phyloP scores from a whole-genome alignment of 257 asterid species.

The Solanum sejunctum region DNA sequence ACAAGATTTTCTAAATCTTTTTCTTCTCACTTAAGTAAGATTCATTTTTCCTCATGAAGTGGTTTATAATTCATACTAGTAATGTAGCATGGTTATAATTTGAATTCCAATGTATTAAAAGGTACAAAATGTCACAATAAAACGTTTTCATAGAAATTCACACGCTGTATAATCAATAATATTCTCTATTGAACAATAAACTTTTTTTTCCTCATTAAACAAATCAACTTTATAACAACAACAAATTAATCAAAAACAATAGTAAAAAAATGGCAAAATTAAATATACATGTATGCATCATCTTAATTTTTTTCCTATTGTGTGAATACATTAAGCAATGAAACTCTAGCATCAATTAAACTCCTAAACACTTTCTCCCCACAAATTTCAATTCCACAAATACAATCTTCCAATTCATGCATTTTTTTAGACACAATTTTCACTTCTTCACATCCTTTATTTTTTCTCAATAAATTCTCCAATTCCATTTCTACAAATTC shows the following conservation, averaged over 20 bases:
- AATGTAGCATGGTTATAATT: not conserved
- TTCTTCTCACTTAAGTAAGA: not conserved
- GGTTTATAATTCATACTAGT: not conserved
- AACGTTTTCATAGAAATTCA: no score
- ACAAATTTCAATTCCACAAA: constrained; percentile 45
- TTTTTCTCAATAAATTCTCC: constrained; percentile 40
- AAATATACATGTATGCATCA: not conserved
- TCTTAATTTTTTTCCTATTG: constrained; percentile 7
- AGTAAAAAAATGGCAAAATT: not conserved
- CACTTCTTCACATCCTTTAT: constrained; percentile 33
- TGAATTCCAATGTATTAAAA: not conserved
- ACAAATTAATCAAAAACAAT: not conserved
- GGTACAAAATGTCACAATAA: not conserved
- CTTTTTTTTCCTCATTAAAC: not conserved
- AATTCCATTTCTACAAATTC: constrained; percentile 32
- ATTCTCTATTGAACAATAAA: not conserved
- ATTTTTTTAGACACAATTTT: constrained; percentile 35
- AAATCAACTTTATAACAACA: not conserved
- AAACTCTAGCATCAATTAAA: constrained; percentile 67
- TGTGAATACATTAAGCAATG: constrained; percentile 69
- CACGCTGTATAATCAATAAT: not conserved
- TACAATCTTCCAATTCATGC: constrained; percentile 50
- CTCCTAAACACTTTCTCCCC: constrained; percentile 66
- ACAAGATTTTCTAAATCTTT: not conserved
- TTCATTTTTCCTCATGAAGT: not conserved